Conservation (phyloP, 192 early-diverging fungal genomes). For the Neocallimastix lanati region DNA sequence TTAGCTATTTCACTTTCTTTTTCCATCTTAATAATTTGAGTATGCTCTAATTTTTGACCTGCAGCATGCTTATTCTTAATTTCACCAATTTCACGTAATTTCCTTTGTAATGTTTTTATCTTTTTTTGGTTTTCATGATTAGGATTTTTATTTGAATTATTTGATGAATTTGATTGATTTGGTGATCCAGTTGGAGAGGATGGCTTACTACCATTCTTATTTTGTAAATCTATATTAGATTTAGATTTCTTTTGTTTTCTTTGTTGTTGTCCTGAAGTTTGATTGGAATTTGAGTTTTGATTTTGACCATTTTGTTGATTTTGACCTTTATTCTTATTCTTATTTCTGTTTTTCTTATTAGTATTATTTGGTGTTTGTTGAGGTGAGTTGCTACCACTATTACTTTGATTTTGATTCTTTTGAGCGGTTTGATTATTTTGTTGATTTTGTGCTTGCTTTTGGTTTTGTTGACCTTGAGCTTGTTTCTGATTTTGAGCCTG, state of each 20-base stretch:
- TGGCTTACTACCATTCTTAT: not conserved
- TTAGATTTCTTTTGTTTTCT: not conserved
- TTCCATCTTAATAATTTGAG: conserved; percentile 28
- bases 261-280: not conserved
- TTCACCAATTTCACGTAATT: conserved; percentile 73
- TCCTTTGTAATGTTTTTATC: conserved; percentile 73
- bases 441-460: not conserved
- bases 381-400: not conserved
- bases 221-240: not conserved
- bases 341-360: not conserved
- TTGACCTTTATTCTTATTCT: not conserved
- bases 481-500: not conserved
- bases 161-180: not conserved
- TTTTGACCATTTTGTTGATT: not conserved
- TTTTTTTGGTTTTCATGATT: conserved; percentile 67
- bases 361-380: not conserved
- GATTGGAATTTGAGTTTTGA: not conserved
- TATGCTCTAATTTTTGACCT: conserved; percentile 65
- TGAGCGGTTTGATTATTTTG: not conserved
- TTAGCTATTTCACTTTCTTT: not conserved
- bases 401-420: not conserved
- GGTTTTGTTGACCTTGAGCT: too few species aligned
- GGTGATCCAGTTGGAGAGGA: not conserved
- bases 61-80: conserved; percentile 56
- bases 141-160: conserved; percentile 3